Evolutionary conservation across 1,284 basidiomycete genomes (phyloP), one percentile per base, ranked within the genome.

Genomic region (Moesziomyces sp.): DNA sequence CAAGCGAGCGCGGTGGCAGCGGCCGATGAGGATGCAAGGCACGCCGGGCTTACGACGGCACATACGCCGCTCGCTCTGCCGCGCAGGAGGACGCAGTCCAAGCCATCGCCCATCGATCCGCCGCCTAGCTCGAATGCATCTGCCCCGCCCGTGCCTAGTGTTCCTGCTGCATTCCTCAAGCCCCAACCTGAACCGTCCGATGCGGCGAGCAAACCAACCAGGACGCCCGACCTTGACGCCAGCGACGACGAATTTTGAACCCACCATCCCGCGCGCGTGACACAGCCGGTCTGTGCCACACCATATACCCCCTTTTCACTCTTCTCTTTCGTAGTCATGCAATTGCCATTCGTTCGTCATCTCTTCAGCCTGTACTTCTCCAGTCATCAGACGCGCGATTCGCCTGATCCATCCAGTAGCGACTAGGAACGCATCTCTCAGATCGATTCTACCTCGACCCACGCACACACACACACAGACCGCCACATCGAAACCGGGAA

Each of bases 211-310:
- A 26, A 24, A 24, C 23, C 23, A 1, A 8, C 30, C 23, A 46
- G 34, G 26, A 9, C 10, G n/a, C 55, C 42, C 10, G 38, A 52
- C 9, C 5, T 48, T 13, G 56, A 66, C 18, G 52, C 19, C 6
- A 56, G 57, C 57, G 52, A 68, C 24, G 65, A 68, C 24, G 59
- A 68, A 21, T 61, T 61, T 40, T 65, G 34, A 26, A 3, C 6
- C 44, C 28, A n/a, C 14, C 14, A 8, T 21, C 14, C 18, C 21
- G 14, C 13, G 35, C 35, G 13, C 13, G 16, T 14, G 35, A 5
- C 14, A 38, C 35, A 38, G 35, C 35, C 5, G 35, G 35, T 11
- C 35, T 38, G 35, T 38, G 6, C 16, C 35, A 6, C 35, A 16
- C 35, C 13, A 16, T 10, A 38, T 38, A 38, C 35, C 35, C 35